A percentile compares a stretch with the other conserved stretches of the same genome.
phyloP scores from a whole-genome alignment of 2,329 filamentous ascomycete genomes.

The Paecilomyces dactylethromorphus region DNA sequence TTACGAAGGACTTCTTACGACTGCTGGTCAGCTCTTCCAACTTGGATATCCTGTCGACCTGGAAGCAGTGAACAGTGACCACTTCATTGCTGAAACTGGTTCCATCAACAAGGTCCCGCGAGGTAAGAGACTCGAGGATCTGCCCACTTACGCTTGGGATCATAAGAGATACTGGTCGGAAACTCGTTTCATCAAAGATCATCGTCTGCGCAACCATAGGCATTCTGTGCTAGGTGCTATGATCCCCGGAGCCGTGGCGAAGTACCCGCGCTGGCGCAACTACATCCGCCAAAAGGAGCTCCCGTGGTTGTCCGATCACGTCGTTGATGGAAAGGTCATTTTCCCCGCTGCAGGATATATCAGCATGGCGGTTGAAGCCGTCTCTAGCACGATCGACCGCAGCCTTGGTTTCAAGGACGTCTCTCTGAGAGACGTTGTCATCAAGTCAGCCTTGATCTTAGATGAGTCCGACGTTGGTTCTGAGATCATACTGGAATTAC shows the following conservation, averaged over 20 bases:
- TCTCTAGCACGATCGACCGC: slow-evolving; percentile 13
- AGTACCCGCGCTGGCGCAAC: slow-evolving; percentile 20
- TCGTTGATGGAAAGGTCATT: slow-evolving; percentile 12
- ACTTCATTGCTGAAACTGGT: slow-evolving; percentile 3
- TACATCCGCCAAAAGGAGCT: slow-evolving; percentile 13
- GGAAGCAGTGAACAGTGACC: slow-evolving; percentile 9
- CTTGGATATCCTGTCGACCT: slow-evolving; percentile 24
- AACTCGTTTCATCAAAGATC: slow-evolving; percentile 10
- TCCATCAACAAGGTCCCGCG: slow-evolving; percentile 10
- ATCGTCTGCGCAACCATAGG: slow-evolving; percentile 7
- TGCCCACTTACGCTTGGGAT: slow-evolving; percentile 14
- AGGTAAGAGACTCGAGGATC: slow-evolving; percentile 11
- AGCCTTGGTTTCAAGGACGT: slow-evolving; percentile 9
- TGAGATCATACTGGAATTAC: slow-evolving; percentile 13
- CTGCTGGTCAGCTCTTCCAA: slow-evolving; percentile 19
- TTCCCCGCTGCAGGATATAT: slow-evolving; percentile 18
- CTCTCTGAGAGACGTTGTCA: neutral
- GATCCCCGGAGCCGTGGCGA: slow-evolving; percentile 10
- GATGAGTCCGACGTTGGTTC: slow-evolving; percentile 11
- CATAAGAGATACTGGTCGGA: slow-evolving; percentile 17
- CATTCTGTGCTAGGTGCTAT: slow-evolving; percentile 20
- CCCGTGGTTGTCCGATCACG: slow-evolving; percentile 17
- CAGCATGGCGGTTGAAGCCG: slow-evolving; percentile 19
- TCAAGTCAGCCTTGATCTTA: slow-evolving; percentile 14
- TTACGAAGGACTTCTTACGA: slow-evolving; percentile 11